Base-by-base conservation (phyloP, 2,329 filamentous ascomycete genomes). In the Thielaviopsis euricoi region DNA sequence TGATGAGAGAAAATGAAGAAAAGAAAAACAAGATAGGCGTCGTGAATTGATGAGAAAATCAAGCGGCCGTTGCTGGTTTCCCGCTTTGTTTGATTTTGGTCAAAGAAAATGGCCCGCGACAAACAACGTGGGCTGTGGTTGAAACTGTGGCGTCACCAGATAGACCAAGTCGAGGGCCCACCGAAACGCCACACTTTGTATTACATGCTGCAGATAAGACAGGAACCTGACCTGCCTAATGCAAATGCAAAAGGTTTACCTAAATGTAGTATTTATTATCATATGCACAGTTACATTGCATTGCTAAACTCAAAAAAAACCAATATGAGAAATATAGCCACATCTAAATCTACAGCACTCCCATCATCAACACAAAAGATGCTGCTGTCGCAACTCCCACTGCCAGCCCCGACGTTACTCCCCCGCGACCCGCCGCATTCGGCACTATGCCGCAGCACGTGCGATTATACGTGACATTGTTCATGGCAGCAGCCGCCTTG, bases 381-480 rank as follows among this genome's bases (percentile, higher is more conserved):
- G 21, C 43, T 2, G 7, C 43, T 6, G 7, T 48, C n/a, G n/a
- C 50, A 21, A 56, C 12, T 19, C 53, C 33, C n/a, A 22, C 40
- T 7, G 53, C 23, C 50, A 22, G 22, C 7, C 53, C 55, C 22
- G 56, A 52, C 0, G 43, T 57, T 5, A 50, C 52, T 3, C 59
- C 50, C 17, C 52, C 23, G 2, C 60, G 52, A 1, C 55, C 29
- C 0, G 62, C 65, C 13, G 52, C 63, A 56, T 62, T 68, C 10
- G 56, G 65, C 2, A 67, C 61, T 55, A 66, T 63, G 6, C 81
- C 81, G 63, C 82, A 85, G 65, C 81, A 84, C 22, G 70, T 63
- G 15, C 75, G 67, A 33, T 77, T 76, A 65, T 89, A 90, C 0
- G 79, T 85, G 58, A 90, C 85, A 60, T 84, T 82, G 68, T 90